A percentile compares a stretch with the other conserved stretches of the same genome.
phyloP scores from a whole-genome alignment of 441 rosid species.

The Gossypium aridum region DNA sequence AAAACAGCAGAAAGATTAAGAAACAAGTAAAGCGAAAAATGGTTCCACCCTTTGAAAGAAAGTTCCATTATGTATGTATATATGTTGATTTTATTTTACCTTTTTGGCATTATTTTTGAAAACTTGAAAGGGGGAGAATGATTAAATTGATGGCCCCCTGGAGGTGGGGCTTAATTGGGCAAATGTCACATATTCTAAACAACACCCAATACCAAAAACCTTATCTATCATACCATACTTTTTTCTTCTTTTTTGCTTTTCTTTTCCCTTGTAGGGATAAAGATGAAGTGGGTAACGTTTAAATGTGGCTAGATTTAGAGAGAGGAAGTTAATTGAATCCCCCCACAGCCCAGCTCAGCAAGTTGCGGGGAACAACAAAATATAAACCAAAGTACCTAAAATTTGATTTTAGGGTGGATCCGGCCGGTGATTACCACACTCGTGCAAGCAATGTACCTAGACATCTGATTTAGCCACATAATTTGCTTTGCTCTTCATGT shows the following conservation, averaged over 20 bases:
- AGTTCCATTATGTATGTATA: neutral
- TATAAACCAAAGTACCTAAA: conserved; percentile 15
- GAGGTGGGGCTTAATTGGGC: conserved; percentile 32
- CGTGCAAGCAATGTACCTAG: conserved; percentile 32
- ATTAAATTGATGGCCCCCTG: conserved; percentile 24
- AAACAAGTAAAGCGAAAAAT: neutral
- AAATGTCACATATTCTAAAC: conserved; percentile 23
- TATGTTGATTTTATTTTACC: conserved; percentile 11
- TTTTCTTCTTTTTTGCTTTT: neutral
- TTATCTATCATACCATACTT: conserved; percentile 21
- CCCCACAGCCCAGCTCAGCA: conserved; percentile 14
- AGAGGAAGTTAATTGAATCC: neutral
- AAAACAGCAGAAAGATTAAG: neutral
- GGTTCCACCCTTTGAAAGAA: neutral
- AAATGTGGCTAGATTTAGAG: conserved; percentile 13
- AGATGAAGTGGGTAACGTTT: conserved; percentile 19
- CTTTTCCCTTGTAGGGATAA: conserved; percentile 16
- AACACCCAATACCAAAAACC: conserved; percentile 19
- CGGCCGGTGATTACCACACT: conserved; percentile 10
- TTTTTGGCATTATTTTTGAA: conserved; percentile 31
- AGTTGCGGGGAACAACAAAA: conserved; percentile 15
- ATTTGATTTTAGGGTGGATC: conserved; percentile 11
- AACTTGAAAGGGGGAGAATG: conserved; percentile 24
- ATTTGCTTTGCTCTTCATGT: conserved; percentile 8
- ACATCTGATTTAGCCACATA: conserved; percentile 15